Conservation (phyloP, 129 eudicot species). For the Flaveria robusta region DNA sequence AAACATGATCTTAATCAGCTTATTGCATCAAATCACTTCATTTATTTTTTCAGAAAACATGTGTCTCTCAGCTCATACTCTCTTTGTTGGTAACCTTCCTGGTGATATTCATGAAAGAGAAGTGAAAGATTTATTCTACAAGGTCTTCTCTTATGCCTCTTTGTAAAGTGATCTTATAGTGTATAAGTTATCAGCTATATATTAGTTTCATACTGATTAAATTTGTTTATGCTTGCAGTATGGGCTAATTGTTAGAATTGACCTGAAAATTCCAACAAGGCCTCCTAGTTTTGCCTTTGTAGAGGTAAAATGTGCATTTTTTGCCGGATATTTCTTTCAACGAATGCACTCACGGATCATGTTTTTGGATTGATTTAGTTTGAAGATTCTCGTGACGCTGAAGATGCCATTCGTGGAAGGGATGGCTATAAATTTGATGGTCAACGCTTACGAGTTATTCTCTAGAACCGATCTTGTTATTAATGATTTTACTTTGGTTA, state of each 20-base stretch:
- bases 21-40: slow-evolving; percentile 9
- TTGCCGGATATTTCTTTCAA: neutral
- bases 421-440: slow-evolving; percentile 88
- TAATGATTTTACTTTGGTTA: neutral
- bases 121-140: slow-evolving; percentile 82
- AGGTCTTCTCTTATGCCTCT: slow-evolving; percentile 43
- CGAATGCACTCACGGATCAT: neutral
- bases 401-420: slow-evolving; percentile 77
- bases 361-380: slow-evolving; percentile 47
- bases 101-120: slow-evolving; percentile 92
- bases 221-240: slow-evolving; percentile 50
- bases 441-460: slow-evolving; percentile 70
- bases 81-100: slow-evolving; percentile 91
- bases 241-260: slow-evolving; percentile 80
- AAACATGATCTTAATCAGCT: neutral
- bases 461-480: neutral
- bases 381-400: slow-evolving; percentile 91
- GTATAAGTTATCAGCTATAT: neutral
- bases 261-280: slow-evolving; percentile 79
- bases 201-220: neutral
- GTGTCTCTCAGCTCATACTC: slow-evolving; percentile 59
- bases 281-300: slow-evolving; percentile 95
- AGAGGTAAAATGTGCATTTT: slow-evolving; percentile 53
- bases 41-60: slow-evolving; percentile 48
- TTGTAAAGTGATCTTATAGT: neutral